A percentile compares a stretch with the other conserved stretches of the same genome.
These are phyloP conservation scores for Neurospora sp. DNA, from an alignment of 495 filamentous ascomycete genomes.

Conservation along the genomic window DNA sequence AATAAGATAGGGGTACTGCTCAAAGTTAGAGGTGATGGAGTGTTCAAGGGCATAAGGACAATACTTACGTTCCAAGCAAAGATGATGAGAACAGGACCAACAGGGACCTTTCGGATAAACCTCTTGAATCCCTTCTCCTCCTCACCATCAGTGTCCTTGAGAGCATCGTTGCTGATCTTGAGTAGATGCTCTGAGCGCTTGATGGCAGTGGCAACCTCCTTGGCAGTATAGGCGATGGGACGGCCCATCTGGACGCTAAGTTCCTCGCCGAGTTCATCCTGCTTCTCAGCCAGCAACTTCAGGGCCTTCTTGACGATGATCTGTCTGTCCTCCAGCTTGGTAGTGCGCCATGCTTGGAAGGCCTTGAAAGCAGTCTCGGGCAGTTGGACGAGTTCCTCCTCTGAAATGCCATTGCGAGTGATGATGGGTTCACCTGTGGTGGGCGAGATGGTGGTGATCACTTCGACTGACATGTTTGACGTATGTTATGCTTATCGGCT, in stretches of 20 bases:
- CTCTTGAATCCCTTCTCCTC: conserved; percentile 77
- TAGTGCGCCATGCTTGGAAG: conserved; percentile 60
- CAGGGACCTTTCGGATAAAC: conserved; percentile 75
- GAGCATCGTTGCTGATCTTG: conserved; percentile 61
- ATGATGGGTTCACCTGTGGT: conserved; percentile 70
- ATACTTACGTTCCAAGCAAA: conserved; percentile 86
- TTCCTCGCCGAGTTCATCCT: conserved; percentile 75
- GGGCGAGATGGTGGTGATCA: conserved; percentile 81
- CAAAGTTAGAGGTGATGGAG: background rate
- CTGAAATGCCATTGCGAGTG: conserved; percentile 59
- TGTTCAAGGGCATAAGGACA: background rate
- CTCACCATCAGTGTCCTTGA: conserved; percentile 69
- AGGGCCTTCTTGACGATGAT: conserved; percentile 69
- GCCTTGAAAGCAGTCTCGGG: conserved; percentile 57
- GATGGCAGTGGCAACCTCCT: conserved; percentile 73
- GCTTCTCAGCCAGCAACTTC: conserved; percentile 50
- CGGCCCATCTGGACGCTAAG: conserved; percentile 92
- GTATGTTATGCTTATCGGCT: background rate
- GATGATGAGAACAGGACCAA: conserved; percentile 75
- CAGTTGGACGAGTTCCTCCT: conserved; percentile 54
- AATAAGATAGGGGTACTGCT: conserved; percentile 84
- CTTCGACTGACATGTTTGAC: conserved; percentile 60
- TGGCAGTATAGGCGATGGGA: conserved; percentile 73
- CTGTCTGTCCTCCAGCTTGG: conserved; percentile 56
- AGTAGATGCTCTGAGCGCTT: conserved; percentile 72